Evolutionary conservation across 2,329 filamentous ascomycete genomes (phyloP).

Genomic region (Anisogramma anomala): DNA sequence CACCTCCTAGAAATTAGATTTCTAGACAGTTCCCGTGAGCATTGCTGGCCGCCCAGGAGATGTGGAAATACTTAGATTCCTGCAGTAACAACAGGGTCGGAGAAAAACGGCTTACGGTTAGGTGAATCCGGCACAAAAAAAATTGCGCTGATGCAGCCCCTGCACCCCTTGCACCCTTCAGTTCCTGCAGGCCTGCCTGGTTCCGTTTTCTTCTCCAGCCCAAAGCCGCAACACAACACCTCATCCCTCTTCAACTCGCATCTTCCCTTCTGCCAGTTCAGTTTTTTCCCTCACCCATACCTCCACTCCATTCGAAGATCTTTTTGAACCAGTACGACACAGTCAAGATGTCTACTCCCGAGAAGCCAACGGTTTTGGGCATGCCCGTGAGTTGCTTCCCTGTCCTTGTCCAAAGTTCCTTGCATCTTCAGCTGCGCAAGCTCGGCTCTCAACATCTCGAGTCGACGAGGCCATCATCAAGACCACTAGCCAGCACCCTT

Average conservation of each 20-base stretch:
- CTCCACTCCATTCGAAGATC: conserved; percentile 32
- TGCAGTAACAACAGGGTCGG: too few relatives aligned
- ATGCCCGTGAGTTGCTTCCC: conserved; percentile 47
- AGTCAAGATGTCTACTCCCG: conserved; percentile 42
- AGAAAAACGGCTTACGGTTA: too few relatives aligned
- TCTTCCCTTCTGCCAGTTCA: conserved; percentile 20
- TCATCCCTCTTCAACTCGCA: too few relatives aligned
- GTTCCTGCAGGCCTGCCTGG: not conserved
- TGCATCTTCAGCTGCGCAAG: not conserved
- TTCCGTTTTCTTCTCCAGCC: not conserved
- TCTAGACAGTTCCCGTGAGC: too few relatives aligned
- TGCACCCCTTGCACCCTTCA: too few relatives aligned
- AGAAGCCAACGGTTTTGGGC: conserved; percentile 50
- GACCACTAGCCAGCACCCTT: not conserved
- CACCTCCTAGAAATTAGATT: too few relatives aligned
- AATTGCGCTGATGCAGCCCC: too few relatives aligned
- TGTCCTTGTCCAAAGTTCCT: not conserved
- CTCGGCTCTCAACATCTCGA: not conserved
- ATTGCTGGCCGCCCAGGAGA: too few relatives aligned
- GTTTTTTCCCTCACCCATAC: conserved; percentile 39
- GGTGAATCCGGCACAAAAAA: not conserved
- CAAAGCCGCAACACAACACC: too few relatives aligned
- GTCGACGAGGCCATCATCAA: not conserved
- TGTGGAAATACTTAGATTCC: too few relatives aligned
- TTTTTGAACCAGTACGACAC: conserved; percentile 26